Evolutionary conservation across 176 grass and related monocot species (phyloP).

Genomic region (Dendrocalamus sinicus): DNA sequence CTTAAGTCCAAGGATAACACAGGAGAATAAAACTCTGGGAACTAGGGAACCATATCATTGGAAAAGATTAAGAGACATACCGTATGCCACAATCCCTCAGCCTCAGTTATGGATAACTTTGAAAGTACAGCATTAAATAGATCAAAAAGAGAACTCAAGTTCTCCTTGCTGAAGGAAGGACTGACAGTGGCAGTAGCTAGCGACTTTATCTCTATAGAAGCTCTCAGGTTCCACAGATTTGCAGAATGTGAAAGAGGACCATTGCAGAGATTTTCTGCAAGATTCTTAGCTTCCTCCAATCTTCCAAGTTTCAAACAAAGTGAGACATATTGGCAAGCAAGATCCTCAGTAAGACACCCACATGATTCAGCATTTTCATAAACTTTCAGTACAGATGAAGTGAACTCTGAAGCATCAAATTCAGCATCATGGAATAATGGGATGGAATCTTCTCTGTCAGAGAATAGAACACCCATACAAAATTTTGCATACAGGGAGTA

Average conservation of each 20-base stretch:
- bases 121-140: slow-evolving; percentile 61
- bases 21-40: background rate
- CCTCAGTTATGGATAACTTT: slow-evolving; percentile 59
- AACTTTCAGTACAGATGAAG: slow-evolving; percentile 61
- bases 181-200: slow-evolving; percentile 45
- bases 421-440: slow-evolving; percentile 46
- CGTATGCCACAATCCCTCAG: slow-evolving; percentile 77
- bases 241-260: slow-evolving; percentile 65
- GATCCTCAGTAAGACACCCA: slow-evolving; percentile 65
- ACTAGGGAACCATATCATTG: background rate
- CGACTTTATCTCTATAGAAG: slow-evolving; percentile 73
- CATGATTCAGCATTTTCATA: slow-evolving; percentile 71
- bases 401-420: slow-evolving; percentile 58
- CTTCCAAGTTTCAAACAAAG: slow-evolving; percentile 65
- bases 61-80: slow-evolving; percentile 50
- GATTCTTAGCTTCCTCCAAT: slow-evolving; percentile 61
- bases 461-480: slow-evolving; percentile 61
- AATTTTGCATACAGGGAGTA: slow-evolving; percentile 85
- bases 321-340: slow-evolving; percentile 76
- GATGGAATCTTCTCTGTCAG: slow-evolving; percentile 54
- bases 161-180: slow-evolving; percentile 57
- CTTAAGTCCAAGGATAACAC: background rate
- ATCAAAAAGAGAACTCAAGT: slow-evolving; percentile 63
- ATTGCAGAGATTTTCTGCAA: slow-evolving; percentile 72
- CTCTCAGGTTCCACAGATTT: slow-evolving; percentile 71